Conservation (phyloP, 1,284 basidiomycete species). For the Pseudozyma tsukubaensis region DNA sequence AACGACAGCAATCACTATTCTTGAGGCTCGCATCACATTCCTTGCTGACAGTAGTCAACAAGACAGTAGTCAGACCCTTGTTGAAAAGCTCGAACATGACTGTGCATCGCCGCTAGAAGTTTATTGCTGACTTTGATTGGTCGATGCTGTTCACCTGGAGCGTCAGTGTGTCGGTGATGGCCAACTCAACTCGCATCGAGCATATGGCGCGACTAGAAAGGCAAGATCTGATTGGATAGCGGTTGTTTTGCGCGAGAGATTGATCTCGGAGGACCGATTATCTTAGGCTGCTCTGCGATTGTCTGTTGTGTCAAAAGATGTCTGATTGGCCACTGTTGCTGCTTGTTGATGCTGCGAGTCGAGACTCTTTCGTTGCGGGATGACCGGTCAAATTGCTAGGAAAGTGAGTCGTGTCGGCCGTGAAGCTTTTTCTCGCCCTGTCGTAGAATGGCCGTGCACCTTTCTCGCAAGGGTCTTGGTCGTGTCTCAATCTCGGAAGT, state of each 20-base stretch:
- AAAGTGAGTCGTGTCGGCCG: background rate
- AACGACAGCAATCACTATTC: background rate
- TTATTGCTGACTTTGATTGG: background rate
- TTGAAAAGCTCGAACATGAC: background rate
- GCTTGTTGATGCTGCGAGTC: conserved; percentile 5
- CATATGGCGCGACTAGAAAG: too few relatives aligned
- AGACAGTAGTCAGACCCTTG: too few relatives aligned
- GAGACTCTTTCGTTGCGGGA: background rate
- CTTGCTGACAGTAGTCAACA: too few relatives aligned
- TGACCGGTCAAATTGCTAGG: background rate
- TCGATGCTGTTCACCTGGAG: background rate
- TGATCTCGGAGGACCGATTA: too few relatives aligned
- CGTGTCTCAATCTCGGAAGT: conserved; percentile 19
- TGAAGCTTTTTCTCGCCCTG: background rate
- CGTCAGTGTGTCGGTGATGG: background rate
- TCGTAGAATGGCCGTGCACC: background rate
- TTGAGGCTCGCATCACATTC: background rate
- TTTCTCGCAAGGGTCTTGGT: background rate
- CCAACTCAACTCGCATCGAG: too few relatives aligned
- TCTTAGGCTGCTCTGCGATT: too few relatives aligned
- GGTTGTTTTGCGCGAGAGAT: too few relatives aligned
- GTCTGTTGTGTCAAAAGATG: too few relatives aligned
- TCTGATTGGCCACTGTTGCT: background rate
- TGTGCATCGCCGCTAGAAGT: background rate
- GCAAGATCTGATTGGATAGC: too few relatives aligned